Evolutionary conservation across 768 basidiomycete species (phyloP), one percentile per base, ranked within the genome.

Genomic region (Thelephora aurantiotincta): DNA sequence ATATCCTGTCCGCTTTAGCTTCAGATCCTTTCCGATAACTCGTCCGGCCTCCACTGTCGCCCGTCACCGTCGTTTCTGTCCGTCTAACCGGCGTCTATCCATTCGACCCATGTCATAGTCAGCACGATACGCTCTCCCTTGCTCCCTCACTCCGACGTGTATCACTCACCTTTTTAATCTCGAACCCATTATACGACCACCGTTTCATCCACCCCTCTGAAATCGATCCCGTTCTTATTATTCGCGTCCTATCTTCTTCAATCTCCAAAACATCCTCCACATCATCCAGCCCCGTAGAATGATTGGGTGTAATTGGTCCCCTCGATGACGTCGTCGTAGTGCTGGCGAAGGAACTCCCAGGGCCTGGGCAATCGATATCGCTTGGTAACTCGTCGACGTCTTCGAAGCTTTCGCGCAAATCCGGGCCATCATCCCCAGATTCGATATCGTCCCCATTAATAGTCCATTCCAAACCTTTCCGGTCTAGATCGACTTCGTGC

Each of bases 11-110:
- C 7, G 14, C 16, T 22, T 16, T 22, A 5, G 18, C 38, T 22
- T 22, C 22, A 16, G 22, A 41, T 18, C 38, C 9, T 16, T 16
- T 14, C 12, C 11, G 12, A 16, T 16, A 41, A 16, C 38, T 19
- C 13, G 55, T 57, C 13, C 51, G 50, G 38, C 69, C 68, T 48
- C 64, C 64, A 46, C 69, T 70, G 43, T 67, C 69, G 37, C 65
- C 61, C 16, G 69, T 74, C 49, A 72, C 56, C 30, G 71, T 72
- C 3, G 73, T 73, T 43, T 73, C 73, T 55, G 62, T 56, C 50
- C 72, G 66, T 60, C 64, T 64, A 49, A 72, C 56, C 49, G 53
- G 55, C 43, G 60, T 54, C 46, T 57, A 41, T 16, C 16, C 20
- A 7, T 41, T 41, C 20, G 11, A 41, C 38, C 38, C n/a, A 20